Base-by-base conservation (phyloP, 345 rosid species). In the Euphorbia lathyris region DNA sequence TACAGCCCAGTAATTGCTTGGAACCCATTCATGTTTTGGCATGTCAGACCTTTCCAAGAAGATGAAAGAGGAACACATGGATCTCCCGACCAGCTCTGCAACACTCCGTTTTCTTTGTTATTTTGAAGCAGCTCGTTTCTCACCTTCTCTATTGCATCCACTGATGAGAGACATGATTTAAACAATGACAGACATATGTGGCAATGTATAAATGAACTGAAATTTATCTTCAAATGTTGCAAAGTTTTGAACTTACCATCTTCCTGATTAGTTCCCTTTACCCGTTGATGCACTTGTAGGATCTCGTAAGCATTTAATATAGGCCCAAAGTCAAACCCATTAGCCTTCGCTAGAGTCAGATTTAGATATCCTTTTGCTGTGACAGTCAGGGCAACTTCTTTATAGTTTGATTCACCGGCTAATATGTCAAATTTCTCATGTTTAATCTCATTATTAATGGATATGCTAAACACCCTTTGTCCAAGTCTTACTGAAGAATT, bases 271-370 rank as follows among this genome's bases (percentile, higher is more conserved):
- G 84, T 74, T 75, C 72, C 82, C 69, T 58, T 75, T 62, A 69
- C 45, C 83, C 79, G 36, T 63, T 62, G 73, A 2, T 19, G 68
- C 74, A 83, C 57, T 66, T 79, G 83, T 56, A 88, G 80, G 80
- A 88, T 81, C 84, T 88, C 90, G 40, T 84, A 85, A 25, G 87
- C 93, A 66, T 82, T 88, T 65, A 87, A 79, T 51, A 85, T 73
- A 56, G 93, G 93, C 74, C 93, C 93, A 17, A 80, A 67, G 16
- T 64, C 74, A 30, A 63, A 83, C 45, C 78, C 79, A 67, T 71
- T 17, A 66, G 72, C 84, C 81, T 80, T 88, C 62, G 32, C 78
- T 42, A 88, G 74, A 72, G 86, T 86, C 79, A 86, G 72, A 72
- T 85, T 88, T 4, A 88, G 74, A 77, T 73, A 76, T 69, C 84